Conservation (phyloP, 176 grass and related monocot species). For the Aechmea fasciata region DNA sequence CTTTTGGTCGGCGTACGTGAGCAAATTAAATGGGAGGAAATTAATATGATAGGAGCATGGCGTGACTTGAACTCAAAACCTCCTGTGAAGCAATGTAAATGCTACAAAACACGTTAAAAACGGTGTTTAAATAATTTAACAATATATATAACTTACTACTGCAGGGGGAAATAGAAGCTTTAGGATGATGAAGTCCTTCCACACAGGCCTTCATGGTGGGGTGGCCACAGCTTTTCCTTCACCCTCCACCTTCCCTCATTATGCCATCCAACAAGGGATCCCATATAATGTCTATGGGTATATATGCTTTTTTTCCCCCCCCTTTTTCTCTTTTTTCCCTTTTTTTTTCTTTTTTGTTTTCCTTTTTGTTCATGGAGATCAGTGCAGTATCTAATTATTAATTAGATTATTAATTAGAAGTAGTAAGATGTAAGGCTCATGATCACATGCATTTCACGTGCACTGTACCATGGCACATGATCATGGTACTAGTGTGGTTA, state of each 20-base stretch:
- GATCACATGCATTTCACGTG: slow-evolving; percentile 70
- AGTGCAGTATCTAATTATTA: neutral
- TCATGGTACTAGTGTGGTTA: slow-evolving; percentile 34
- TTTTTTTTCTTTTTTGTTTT: slow-evolving; percentile 6
- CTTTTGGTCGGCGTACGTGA: too few relatives aligned
- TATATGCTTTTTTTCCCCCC: slow-evolving; percentile 3
- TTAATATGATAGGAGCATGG: too few relatives aligned
- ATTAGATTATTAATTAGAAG: neutral
- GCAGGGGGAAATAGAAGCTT: slow-evolving; percentile 76
- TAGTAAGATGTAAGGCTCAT: neutral
- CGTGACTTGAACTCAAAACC: too few relatives aligned
- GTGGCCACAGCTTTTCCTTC: slow-evolving; percentile 62
- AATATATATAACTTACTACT: neutral
- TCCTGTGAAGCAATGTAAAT: too few relatives aligned
- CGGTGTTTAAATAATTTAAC: too few relatives aligned
- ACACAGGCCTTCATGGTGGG: slow-evolving; percentile 64
- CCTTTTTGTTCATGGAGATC: slow-evolving; percentile 2
- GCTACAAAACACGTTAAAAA: too few relatives aligned
- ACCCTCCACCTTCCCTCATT: slow-evolving; percentile 88
- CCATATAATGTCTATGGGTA: slow-evolving; percentile 95
- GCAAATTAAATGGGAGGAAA: too few relatives aligned
- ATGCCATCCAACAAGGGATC: slow-evolving; percentile 83
- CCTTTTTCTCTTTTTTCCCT: neutral
- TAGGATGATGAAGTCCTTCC: slow-evolving; percentile 81
- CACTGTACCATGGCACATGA: slow-evolving; percentile 53